These are phyloP conservation scores for Blastocystis sp. DNA, from an alignment of 352 stramenopile species.

Conservation along the genomic window DNA sequence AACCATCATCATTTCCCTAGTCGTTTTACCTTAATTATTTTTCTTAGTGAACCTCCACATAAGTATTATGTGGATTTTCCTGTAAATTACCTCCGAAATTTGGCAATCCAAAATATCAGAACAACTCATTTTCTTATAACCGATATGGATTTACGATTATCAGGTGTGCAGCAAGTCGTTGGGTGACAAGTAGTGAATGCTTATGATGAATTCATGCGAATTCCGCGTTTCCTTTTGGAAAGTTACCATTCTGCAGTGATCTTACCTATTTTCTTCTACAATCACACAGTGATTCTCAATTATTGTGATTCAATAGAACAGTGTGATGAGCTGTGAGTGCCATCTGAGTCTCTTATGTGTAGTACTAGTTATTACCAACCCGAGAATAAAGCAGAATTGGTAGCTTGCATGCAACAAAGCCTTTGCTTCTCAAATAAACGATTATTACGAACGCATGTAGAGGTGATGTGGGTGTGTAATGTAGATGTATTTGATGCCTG, in stretches of 20 bases:
- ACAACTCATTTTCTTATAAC: constrained; percentile 48
- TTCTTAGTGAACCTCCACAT: neutral
- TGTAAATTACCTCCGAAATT: constrained; percentile 47
- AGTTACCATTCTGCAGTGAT: neutral
- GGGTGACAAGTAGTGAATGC: neutral
- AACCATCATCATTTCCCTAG: neutral
- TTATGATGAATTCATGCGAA: neutral
- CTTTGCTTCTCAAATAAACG: constrained; percentile 43
- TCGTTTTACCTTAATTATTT: neutral
- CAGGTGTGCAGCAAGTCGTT: neutral
- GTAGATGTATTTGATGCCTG: constrained; percentile 47
- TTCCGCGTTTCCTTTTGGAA: neutral
- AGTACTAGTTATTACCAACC: constrained; percentile 17
- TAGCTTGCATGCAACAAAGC: neutral
- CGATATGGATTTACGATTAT: constrained; percentile 55
- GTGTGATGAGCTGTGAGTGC: constrained; percentile 10
- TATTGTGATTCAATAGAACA: constrained; percentile 3
- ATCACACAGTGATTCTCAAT: constrained; percentile 21
- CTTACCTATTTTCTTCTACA: constrained; percentile 53
- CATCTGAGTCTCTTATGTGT: neutral
- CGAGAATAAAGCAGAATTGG: constrained; percentile 4
- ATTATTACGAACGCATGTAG: constrained; percentile 18
- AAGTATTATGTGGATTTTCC: neutral
- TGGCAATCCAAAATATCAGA: constrained; percentile 44
- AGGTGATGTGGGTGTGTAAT: neutral